Conservation (phyloP, 1,284 basidiomycete genomes). For the Pseudozyma hubeiensis region DNA sequence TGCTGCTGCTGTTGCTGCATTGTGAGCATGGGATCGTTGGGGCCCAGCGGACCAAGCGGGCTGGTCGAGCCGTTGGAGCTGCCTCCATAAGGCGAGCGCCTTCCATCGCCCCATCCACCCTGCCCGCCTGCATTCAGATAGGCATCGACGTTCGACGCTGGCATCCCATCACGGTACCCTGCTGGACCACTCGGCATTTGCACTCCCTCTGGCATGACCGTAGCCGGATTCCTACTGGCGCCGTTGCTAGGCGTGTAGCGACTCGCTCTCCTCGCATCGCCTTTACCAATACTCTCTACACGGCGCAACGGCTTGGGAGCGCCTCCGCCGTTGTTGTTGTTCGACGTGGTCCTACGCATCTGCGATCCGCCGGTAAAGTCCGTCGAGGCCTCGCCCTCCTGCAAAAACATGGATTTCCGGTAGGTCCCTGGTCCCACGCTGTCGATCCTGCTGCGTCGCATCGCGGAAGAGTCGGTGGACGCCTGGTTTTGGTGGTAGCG, state of each 20-base stretch:
- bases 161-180: constrained; percentile 23
- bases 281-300: constrained; percentile 53
- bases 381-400: constrained; percentile 14
- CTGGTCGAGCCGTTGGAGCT: constrained; percentile 27
- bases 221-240: constrained; percentile 15
- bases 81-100: constrained; percentile 22
- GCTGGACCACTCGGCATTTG: neutral
- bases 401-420: constrained; percentile 52
- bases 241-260: constrained; percentile 18
- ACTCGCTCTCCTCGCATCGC: constrained; percentile 34
- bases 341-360: constrained; percentile 18
- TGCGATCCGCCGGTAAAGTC: constrained; percentile 21
- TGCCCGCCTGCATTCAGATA: constrained; percentile 8
- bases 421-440: constrained; percentile 54
- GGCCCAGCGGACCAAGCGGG: constrained; percentile 34
- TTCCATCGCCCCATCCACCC: constrained; percentile 9
- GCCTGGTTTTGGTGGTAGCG: constrained; percentile 24
- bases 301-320: constrained; percentile 26
- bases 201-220: constrained; percentile 12
- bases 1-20: constrained; percentile 32
- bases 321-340: constrained; percentile 9
- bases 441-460: constrained; percentile 51
- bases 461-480: constrained; percentile 8
- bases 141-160: constrained; percentile 1
- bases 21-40: constrained; percentile 24